Evolutionary conservation across 1,284 basidiomycete species (phyloP).

Genomic region (Schizophyllum amplum): DNA sequence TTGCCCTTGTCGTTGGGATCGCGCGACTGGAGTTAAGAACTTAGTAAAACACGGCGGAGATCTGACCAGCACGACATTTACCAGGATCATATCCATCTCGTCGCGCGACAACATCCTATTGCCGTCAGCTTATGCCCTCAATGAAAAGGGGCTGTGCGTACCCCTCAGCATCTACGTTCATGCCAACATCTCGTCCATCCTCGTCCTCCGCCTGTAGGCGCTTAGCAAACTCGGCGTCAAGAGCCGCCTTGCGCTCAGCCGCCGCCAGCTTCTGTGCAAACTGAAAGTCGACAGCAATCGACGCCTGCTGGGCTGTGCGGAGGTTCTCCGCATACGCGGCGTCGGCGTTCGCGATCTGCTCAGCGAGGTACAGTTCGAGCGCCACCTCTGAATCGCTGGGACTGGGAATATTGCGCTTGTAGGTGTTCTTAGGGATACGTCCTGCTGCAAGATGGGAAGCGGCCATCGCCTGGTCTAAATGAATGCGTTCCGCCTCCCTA

Average conservation of each 20-base stretch:
- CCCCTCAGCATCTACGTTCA: constrained; percentile 24
- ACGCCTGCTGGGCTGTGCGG: constrained; percentile 17
- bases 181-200: constrained; percentile 19
- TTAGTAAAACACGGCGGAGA: background rate
- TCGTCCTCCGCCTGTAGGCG: constrained; percentile 25
- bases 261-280: constrained; percentile 30
- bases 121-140: background rate
- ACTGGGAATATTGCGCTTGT: background rate
- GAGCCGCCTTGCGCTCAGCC: constrained; percentile 21
- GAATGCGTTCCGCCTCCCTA: constrained; percentile 25
- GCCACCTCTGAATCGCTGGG: constrained; percentile 23
- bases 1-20: constrained; percentile 29
- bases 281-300: constrained; percentile 20
- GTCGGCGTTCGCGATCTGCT: constrained; percentile 23
- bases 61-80: constrained; percentile 8
- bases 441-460: constrained; percentile 15
- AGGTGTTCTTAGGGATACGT: constrained; percentile 15
- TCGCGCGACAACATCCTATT: constrained; percentile 20
- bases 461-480: constrained; percentile 22
- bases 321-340: constrained; percentile 25
- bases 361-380: constrained; percentile 21
- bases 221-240: constrained; percentile 31
- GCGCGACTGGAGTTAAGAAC: constrained; percentile 15
- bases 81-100: constrained; percentile 22
- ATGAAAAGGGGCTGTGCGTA: constrained; percentile 2